Percentiles rank a stretch among this genome's conserved stretches.
phyloP scores from a whole-genome alignment of 2,329 filamentous ascomycete genomes.

The Phyllosticta citriasiana region DNA sequence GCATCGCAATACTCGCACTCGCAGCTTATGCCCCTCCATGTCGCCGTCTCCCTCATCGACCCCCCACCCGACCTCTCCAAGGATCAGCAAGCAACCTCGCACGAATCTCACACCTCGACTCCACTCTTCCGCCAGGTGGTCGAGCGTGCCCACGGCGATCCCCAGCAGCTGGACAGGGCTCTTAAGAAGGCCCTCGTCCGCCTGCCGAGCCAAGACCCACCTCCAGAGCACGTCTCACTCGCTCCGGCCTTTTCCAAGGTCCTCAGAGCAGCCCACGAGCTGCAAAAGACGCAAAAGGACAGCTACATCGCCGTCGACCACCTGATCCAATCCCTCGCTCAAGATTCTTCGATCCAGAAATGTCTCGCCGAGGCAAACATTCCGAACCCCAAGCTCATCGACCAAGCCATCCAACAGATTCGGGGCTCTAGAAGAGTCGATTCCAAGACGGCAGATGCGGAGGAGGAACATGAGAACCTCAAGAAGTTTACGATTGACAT shows the following conservation, averaged over 20 bases:
- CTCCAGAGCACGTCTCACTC: slow-evolving; percentile 77
- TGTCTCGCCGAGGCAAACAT: slow-evolving; percentile 79
- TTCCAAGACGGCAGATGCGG: slow-evolving; percentile 88
- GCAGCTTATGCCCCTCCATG: slow-evolving; percentile 81
- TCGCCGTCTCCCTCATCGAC: slow-evolving; percentile 73
- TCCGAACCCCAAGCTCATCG: slow-evolving; percentile 80
- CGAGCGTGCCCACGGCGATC: slow-evolving; percentile 86
- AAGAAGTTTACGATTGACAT: slow-evolving; percentile 99
- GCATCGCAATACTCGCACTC: slow-evolving; percentile 86
- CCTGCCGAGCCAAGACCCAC: slow-evolving; percentile 86
- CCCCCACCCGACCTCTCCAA: slow-evolving; percentile 64
- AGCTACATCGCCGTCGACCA: slow-evolving; percentile 92
- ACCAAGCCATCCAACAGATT: slow-evolving; percentile 83
- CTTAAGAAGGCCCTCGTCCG: slow-evolving; percentile 89
- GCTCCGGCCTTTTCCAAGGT: slow-evolving; percentile 74
- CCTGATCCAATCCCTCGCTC: slow-evolving; percentile 73
- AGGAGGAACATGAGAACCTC: slow-evolving; percentile 87
- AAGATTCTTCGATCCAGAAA: slow-evolving; percentile 65
- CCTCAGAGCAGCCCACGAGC: slow-evolving; percentile 71
- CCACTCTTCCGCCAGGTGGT: slow-evolving; percentile 94
- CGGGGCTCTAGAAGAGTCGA: slow-evolving; percentile 89
- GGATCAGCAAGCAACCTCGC: slow-evolving; percentile 58
- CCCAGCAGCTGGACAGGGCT: slow-evolving; percentile 75
- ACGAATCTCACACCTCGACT: slow-evolving; percentile 53
- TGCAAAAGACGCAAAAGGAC: slow-evolving; percentile 97